Base-by-base conservation (phyloP, 2,329 filamentous ascomycete species). In the Bipolaris sorokiniana region DNA sequence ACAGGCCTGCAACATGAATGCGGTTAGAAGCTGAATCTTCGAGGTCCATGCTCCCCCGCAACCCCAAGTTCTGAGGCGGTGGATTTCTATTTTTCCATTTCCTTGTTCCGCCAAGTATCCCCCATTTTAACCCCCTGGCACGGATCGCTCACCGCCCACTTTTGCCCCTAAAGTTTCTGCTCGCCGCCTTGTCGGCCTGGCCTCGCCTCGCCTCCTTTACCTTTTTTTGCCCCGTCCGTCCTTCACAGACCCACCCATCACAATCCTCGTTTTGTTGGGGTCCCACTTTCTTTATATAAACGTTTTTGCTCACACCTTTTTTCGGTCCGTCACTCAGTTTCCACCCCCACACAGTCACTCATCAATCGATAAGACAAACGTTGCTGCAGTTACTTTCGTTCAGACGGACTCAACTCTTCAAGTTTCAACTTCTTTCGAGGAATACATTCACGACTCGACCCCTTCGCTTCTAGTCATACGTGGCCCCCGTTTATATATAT, bases 241-340 rank as follows among this genome's bases (percentile, higher is more conserved):
- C 26, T 26, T 26, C 7, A 9, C 26, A 26, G 26, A 54, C 54
- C 54, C 59, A 54, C 50, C 31, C 59, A 54, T 47, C 31, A 15
- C 42, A 38, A 48, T 40, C 41, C 33, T 18, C 38, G 11, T 42
- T 36, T 38, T 41, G 2, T 5, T 7, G 6, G 6, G 28, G 49
- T 45, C 44, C 58, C 52, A 59, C 60, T 60, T 48, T 59, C 56
- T 54, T 48, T 48, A 56, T 62, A 65, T 65, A 57, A 53, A 65
- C 50, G 34, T 55, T 59, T 47, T 46, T 46, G 22, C 20, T 36
- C 31, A 47, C 46, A 23, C 23, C 23, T 23, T 28, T 16, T 45
- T 28, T 16, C 6, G 15, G 41, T 34, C 33, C 9, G 6, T 28
- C 28, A 41, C n/a, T n/a, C n/a, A n/a, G n/a, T n/a, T n/a, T n/a